Conservation (phyloP, 768 basidiomycete species). For the Amanita rimosa region DNA sequence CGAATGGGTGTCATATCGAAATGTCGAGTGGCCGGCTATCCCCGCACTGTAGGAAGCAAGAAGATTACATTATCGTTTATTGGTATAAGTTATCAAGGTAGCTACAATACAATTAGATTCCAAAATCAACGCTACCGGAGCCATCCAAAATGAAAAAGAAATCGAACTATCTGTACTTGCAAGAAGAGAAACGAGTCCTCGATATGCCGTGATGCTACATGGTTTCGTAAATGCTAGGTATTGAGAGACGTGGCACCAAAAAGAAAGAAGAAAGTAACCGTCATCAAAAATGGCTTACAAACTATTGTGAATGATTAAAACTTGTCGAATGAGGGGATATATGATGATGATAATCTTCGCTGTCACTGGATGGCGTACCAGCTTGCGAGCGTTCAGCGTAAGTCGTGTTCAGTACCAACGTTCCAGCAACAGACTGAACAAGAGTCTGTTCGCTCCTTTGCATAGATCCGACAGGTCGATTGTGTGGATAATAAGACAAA, state of each 20-base stretch:
- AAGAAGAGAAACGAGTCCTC: background rate
- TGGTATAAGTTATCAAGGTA: constrained; percentile 6
- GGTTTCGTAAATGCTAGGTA: no score
- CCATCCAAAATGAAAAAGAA: background rate
- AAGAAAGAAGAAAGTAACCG: no score
- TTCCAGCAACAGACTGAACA: constrained; percentile 29
- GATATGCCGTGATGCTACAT: background rate
- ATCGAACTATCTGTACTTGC: background rate
- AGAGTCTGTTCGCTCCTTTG: constrained; percentile 31
- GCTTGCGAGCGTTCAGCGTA: constrained; percentile 37
- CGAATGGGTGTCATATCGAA: constrained; percentile 7
- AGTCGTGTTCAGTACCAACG: constrained; percentile 33
- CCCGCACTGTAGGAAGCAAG: no score
- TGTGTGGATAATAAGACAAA: constrained; percentile 82
- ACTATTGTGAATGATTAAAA: background rate
- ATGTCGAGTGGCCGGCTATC: background rate
- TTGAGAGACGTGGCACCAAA: no score
- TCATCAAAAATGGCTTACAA: background rate
- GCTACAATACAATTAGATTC: background rate
- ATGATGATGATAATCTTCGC: constrained; percentile 18
- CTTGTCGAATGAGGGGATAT: constrained; percentile 3
- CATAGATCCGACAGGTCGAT: constrained; percentile 43
- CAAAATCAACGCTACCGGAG: background rate
- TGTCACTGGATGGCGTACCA: constrained; percentile 27
- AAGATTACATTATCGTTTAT: background rate